A percentile compares a stretch with the other conserved stretches of the same genome.
Conservation (phyloP, 306 rosid species). For the Cyclanthera cordifolia region DNA sequence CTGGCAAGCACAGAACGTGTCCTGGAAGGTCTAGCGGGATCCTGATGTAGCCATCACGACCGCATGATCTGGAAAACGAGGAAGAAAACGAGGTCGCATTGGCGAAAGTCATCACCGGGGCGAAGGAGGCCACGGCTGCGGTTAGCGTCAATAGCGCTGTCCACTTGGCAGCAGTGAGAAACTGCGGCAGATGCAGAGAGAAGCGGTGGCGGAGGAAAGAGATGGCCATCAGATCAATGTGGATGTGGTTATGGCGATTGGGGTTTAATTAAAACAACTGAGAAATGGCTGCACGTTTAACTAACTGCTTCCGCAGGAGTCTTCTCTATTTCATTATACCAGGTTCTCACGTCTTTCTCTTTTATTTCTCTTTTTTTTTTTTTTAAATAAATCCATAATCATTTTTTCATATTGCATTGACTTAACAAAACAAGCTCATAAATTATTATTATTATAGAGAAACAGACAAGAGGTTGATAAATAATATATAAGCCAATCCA, state of each 20-base stretch:
- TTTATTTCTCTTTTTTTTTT: no score
- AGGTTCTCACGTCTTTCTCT: not conserved
- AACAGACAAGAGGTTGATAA: no score
- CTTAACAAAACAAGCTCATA: no score
- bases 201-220: conserved; percentile 17
- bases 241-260: not conserved
- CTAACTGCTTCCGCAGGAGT: not conserved
- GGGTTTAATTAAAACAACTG: not conserved
- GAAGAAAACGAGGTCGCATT: conserved; percentile 35
- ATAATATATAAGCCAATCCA: no score
- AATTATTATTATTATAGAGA: no score
- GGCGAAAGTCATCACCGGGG: conserved; percentile 35
- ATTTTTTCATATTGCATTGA: no score
- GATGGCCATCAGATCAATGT: conserved; percentile 21
- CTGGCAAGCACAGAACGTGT: conserved; percentile 47
- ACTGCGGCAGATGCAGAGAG: conserved; percentile 1
- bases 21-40: conserved; percentile 50
- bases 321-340: not conserved
- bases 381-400: no score
- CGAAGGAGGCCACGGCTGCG: conserved; percentile 38
- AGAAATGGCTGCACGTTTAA: conserved; percentile 4
- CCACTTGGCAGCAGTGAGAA: conserved; percentile 34
- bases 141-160: conserved; percentile 28
- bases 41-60: conserved; percentile 23
- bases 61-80: conserved; percentile 27